A percentile compares a stretch with the other conserved stretches of the same genome.
phyloP scores from a whole-genome alignment of 768 basidiomycete species.

The Boletales sp. region DNA sequence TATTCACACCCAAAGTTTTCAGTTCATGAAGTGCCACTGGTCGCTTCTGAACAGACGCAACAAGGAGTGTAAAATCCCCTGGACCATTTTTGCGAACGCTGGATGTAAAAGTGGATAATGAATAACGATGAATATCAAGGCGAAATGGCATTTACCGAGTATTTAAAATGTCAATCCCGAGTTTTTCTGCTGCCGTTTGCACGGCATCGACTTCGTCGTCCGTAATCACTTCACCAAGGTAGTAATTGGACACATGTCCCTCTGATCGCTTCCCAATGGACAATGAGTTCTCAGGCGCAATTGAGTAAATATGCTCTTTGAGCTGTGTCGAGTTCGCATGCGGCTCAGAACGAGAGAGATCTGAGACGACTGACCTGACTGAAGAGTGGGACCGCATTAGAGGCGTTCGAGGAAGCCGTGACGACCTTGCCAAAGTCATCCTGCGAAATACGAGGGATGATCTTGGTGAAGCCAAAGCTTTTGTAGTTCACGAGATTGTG shows the following conservation, averaged over 20 bases:
- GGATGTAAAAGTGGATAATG: neutral
- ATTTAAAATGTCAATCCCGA: slow-evolving; percentile 74
- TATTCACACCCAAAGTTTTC: slow-evolving; percentile 37
- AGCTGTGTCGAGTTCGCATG: slow-evolving; percentile 40
- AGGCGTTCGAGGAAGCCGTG: slow-evolving; percentile 53
- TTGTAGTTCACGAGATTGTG: slow-evolving; percentile 63
- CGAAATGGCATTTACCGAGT: slow-evolving; percentile 53
- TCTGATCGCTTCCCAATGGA: slow-evolving; percentile 76
- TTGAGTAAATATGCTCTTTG: slow-evolving; percentile 70
- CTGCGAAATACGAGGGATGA: slow-evolving; percentile 65
- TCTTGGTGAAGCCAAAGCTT: slow-evolving; percentile 83
- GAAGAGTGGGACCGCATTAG: slow-evolving; percentile 59
- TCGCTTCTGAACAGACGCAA: slow-evolving; percentile 62
- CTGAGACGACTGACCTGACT: slow-evolving; percentile 41
- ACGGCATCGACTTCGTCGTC: slow-evolving; percentile 77
- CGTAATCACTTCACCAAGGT: slow-evolving; percentile 67
- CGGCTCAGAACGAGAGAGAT: neutral
- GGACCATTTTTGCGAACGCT: slow-evolving; percentile 71
- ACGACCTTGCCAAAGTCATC: slow-evolving; percentile 65
- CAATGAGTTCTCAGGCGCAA: slow-evolving; percentile 59
- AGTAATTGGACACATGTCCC: slow-evolving; percentile 84
- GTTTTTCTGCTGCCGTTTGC: slow-evolving; percentile 70
- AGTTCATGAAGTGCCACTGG: slow-evolving; percentile 44
- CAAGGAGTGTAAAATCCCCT: slow-evolving; percentile 61
- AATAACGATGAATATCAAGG: neutral